Evolutionary conservation across 441 rosid genomes (phyloP), one percentile per base, ranked within the genome.

Genomic region (Francoa sonchifolia): DNA sequence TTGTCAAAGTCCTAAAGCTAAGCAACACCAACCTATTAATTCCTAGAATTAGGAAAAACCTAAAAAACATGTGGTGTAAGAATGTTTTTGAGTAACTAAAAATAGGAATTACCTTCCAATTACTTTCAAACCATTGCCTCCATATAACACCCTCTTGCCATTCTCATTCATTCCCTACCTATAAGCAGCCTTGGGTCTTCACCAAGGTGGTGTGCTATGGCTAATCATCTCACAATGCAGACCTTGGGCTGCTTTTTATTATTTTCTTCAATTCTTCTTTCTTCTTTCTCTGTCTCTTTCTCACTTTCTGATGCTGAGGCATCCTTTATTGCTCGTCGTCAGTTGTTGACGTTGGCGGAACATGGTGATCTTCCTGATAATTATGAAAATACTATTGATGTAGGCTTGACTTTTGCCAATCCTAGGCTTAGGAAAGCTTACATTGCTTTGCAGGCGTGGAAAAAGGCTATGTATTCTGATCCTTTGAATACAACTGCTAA

Each of bases 391-490:
- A 47, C 52, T 14, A 62, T 74, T 1, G 72, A 74, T 10, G 49
- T 67, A n/a, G n/a, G n/a, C 18, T 18, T 23, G 12, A 67, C 56
- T 3, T 84, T 84, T 22, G 65, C 66, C 0, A 89, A 82, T 26
- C 23, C 29, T 0, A 75, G 94, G 68, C 69, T 84, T 5, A 69
- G 59, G 50, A 62, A 66, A 47, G 94, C 95, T 0, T 82, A 77
- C 28, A 46, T 84, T 1, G 92, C 76, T 20, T 80, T 84, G 12
- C 92, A 82, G 23, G 92, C 94, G 0, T 79, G 74, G 80, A 89
- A 77, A 55, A 64, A 73, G 20, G 83, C 82, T 1, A 59, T 82
- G 0, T 76, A 70, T 40, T 89, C 97, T 0, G 95, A 89, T 42
- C 95, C 95, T 0, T 51, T 35, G n/a, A 77, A 84, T 43, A 68